Evolutionary conservation across 192 early-diverging fungal species (phyloP).

Genomic region (Coemansia erecta): DNA sequence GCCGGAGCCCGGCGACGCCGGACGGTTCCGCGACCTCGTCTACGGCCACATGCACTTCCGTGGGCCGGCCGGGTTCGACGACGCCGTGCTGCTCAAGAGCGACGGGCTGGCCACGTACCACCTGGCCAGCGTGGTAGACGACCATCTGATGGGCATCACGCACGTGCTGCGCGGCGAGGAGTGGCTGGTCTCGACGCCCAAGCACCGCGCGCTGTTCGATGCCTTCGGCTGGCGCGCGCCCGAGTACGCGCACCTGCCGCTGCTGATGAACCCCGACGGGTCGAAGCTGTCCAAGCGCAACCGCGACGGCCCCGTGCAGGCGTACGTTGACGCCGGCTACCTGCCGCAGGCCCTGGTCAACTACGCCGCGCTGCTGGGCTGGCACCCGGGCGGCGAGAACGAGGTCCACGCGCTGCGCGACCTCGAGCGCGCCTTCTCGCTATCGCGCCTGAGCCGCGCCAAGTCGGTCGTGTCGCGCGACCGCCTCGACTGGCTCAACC

Average conservation of each 20-base stretch:
- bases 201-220: constrained; percentile 80
- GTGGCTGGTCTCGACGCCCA: constrained; percentile 93
- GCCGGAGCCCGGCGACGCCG: constrained; percentile 54
- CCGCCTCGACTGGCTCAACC: constrained; percentile 46
- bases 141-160: constrained; percentile 86
- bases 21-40: constrained; percentile 67
- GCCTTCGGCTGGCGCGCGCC: constrained; percentile 81
- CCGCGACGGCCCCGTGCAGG: constrained; percentile 67
- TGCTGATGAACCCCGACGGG: constrained; percentile 79
- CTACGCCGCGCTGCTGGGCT: constrained; percentile 84
- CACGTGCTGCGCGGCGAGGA: constrained; percentile 94
- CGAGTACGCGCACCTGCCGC: constrained; percentile 81
- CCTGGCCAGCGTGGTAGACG: constrained; percentile 93
- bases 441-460: constrained; percentile 40
- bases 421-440: constrained; percentile 30
- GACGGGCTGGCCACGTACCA: constrained; percentile 94
- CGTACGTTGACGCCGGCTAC: constrained; percentile 76
- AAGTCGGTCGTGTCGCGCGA: constrained; percentile 48
- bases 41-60: constrained; percentile 71
- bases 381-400: constrained; percentile 56
- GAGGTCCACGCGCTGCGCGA: constrained; percentile 60
- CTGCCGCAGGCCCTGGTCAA: constrained; percentile 83
- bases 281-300: constrained; percentile 89
- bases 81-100: constrained; percentile 86
- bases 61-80: constrained; percentile 73